Base-by-base conservation (phyloP, 2,329 filamentous ascomycete species). In the Verticillium isaacii region DNA sequence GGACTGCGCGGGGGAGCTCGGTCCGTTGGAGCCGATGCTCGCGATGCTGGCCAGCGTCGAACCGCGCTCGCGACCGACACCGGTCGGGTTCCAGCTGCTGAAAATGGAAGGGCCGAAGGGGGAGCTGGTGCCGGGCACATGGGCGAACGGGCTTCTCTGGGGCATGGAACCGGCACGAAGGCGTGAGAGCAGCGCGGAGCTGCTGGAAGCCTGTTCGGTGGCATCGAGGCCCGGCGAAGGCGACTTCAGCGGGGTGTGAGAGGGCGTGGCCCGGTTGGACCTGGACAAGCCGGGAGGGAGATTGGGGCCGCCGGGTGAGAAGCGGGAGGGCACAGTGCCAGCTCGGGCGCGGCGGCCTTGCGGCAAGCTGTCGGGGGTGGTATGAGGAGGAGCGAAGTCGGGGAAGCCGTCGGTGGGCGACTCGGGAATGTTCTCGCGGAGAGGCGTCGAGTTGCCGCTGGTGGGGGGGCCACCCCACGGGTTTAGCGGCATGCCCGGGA, bases 361-460 rank as follows among this genome's bases (percentile, higher is more conserved):
- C 61, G 89, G 87, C 64, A 89, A 73, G 62, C 81, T 83, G 66
- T 88, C 85, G 66, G 89, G 85, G 9, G 89, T 83, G 52, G 90
- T 84, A 52, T 91, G 83, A 68, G 88, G 86, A 25, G 45, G 54
- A 66, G 90, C 85, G 73, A 97, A 92, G 75, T 97, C 93, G 62
- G 95, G 93, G 70, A 98, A 98, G 68, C 91, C 94, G 79, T 97
- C 94, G 67, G 91, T 95, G 36, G 95, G 95, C 39, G 94, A 97
- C 78, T 99, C 95, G 66, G 94, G 93, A 64, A 99, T 98, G 67
- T 94, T 97, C 80, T 98, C 95, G 71, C 95, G 92, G 59, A 99
- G 85, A 68, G 95, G 95, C 52, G 94, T 97, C 23, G 94, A 97
- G 76, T 97, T 94, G 67, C 94, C 95, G 74, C 94, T 97, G 61